Percentiles rank a stretch among this genome's conserved stretches.
phyloP scores from a whole-genome alignment of 2,329 filamentous ascomycete species.

The Curvularia sp. region DNA sequence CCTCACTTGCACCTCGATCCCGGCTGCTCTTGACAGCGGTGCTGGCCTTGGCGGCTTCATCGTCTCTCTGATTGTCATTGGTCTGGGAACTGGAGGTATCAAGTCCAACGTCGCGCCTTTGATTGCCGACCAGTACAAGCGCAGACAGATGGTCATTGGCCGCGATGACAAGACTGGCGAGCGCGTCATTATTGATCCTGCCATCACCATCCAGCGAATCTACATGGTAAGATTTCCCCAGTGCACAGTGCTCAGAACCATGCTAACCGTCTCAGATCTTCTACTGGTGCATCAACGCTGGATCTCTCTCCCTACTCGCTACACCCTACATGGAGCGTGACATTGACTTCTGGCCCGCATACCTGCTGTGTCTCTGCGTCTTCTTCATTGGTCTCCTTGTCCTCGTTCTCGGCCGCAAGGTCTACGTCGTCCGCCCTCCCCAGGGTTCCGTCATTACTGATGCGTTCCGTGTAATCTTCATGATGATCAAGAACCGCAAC shows the following conservation, averaged over 20 bases:
- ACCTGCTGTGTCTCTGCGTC: conserved; percentile 67
- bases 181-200: conserved; percentile 56
- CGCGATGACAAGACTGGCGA: conserved; percentile 54
- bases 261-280: conserved; percentile 56
- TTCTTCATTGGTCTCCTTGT: conserved; percentile 69
- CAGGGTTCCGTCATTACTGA: conserved; percentile 50
- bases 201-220: conserved; percentile 57
- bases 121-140: conserved; percentile 58
- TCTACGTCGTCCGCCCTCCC: conserved; percentile 50
- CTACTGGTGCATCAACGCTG: conserved; percentile 76
- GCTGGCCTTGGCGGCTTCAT: conserved; percentile 70
- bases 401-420: conserved; percentile 49
- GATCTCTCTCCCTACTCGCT: conserved; percentile 70
- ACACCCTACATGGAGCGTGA: conserved; percentile 75
- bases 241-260: background rate
- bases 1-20: conserved; percentile 70
- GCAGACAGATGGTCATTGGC: conserved; percentile 52
- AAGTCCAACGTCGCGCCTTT: conserved; percentile 74
- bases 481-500: conserved; percentile 63
- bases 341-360: conserved; percentile 74
- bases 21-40: conserved; percentile 66
- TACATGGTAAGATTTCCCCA: conserved; percentile 53
- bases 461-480: conserved; percentile 65
- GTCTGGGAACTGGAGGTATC: conserved; percentile 79
- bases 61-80: conserved; percentile 68